Base-by-base conservation (phyloP, 371 early-diverging fungal species). In the Rhizomucor miehei region DNA sequence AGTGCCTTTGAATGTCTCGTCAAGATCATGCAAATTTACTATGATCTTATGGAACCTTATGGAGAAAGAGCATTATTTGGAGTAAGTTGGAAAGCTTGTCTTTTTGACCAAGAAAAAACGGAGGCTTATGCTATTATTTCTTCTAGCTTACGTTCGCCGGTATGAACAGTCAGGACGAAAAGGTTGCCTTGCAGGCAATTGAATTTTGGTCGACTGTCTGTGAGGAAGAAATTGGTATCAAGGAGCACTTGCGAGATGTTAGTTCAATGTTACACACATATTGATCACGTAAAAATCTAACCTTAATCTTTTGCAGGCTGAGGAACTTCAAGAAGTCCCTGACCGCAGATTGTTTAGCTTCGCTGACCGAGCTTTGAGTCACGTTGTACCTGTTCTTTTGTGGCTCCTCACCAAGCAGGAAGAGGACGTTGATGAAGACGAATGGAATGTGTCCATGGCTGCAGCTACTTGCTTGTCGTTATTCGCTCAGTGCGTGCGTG, bases 171-270 rank as follows among this genome's bases (percentile, higher is more conserved):
- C 47, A 51, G n/a, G 86, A 90, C 43, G 89, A 90, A 39, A 85
- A 85, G 17, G 91, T 98, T 37, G 95, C 89, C 3, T 73, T 94
- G 56, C 98, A 98, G 68, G 97, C 97, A 39, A 87, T 97, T 52
- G 99, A 98, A 75, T 98, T 98, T 65, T 98, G 99, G 99, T 93
- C 96, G 13, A 95, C 97, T 17, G 90, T 98, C 19, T 94, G 94
- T 67, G 99, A 98, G 59, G 90, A 88, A 54, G 99, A 98, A 70
- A 82, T 89, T 43, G 86, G 87, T 34, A 63, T 90, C 10, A 75
- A 77, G 35, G 63, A 72, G 5, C 79, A 84, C 13, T 74, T 67
- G 34, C 65, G 64, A 9, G 68, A 73, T 14, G 73, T 73, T 63
- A 57, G 19, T 34, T 4, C 13, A 25, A 3, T 1, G 13, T 23